phyloP scores from a whole-genome alignment of 257 asterid species.

The Fraxinus cuspidata region DNA sequence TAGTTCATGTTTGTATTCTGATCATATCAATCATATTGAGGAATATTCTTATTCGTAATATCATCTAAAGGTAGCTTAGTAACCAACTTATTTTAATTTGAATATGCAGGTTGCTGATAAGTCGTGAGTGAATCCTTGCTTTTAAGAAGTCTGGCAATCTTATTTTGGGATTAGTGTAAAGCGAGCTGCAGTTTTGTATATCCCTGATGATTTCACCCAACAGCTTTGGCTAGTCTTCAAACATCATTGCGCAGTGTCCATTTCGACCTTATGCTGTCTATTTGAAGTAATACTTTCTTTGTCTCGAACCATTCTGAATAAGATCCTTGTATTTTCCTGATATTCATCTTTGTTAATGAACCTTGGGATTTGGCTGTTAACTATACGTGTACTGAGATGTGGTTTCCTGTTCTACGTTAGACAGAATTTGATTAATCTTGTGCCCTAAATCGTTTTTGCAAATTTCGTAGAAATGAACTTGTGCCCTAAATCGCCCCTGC shows the following conservation, averaged over 20 bases:
- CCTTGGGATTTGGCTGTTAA: background rate
- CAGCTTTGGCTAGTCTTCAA: background rate
- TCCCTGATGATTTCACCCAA: background rate
- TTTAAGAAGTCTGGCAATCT: slow-evolving; percentile 15
- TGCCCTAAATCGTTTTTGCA: too few relatives aligned
- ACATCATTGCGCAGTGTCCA: background rate
- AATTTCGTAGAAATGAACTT: too few relatives aligned
- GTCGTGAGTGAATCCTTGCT: slow-evolving; percentile 22
- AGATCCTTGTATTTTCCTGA: background rate
- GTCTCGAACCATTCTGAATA: background rate
- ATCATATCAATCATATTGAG: background rate
- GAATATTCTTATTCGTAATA: background rate
- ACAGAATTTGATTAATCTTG: too few relatives aligned
- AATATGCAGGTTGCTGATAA: slow-evolving; percentile 42
- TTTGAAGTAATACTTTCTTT: slow-evolving; percentile 13
- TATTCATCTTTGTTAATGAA: background rate
- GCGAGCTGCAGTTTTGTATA: slow-evolving; percentile 34
- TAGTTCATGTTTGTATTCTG: background rate
- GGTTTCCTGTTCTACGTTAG: background rate
- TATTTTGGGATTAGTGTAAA: slow-evolving; percentile 23
- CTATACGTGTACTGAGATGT: background rate
- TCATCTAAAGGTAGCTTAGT: background rate
- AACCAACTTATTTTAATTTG: slow-evolving; percentile 6
- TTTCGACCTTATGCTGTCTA: background rate
- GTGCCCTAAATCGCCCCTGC: too few relatives aligned